A percentile compares a stretch with the other conserved stretches of the same genome.
phyloP scores from a whole-genome alignment of 768 basidiomycete genomes.

The Erythrobasidium yunnanense region DNA sequence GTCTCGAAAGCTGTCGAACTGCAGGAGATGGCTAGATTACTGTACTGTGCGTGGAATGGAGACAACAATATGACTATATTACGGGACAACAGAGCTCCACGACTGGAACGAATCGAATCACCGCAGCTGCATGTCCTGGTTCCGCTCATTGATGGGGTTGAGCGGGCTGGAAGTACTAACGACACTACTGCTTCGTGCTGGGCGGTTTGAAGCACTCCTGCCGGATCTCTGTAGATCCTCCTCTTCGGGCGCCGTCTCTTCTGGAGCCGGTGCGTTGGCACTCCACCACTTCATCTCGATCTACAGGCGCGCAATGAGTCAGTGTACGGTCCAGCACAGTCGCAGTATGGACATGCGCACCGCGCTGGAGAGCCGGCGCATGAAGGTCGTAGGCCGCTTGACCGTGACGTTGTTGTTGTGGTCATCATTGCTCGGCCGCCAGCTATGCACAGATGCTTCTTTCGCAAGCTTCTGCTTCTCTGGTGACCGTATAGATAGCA shows the following conservation, averaged over 20 bases:
- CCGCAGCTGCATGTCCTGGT: constrained; percentile 9
- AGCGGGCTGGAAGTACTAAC: too few relatives aligned
- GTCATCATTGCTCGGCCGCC: constrained; percentile 8
- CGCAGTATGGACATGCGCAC: background rate
- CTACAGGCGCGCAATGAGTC: too few relatives aligned
- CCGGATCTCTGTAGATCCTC: constrained; percentile 19
- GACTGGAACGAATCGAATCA: too few relatives aligned
- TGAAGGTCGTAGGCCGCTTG: background rate
- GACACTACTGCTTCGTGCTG: too few relatives aligned
- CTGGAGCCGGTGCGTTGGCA: background rate
- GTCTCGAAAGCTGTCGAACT: background rate
- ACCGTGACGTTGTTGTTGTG: background rate
- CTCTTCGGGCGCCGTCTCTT: background rate
- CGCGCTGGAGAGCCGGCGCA: constrained; percentile 12
- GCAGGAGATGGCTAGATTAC: background rate
- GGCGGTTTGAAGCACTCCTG: background rate
- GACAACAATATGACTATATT: too few relatives aligned
- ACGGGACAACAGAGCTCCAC: too few relatives aligned
- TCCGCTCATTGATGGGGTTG: too few relatives aligned
- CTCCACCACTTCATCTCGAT: constrained; percentile 16
- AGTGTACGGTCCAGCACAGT: too few relatives aligned
- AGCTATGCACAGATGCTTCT: constrained; percentile 8
- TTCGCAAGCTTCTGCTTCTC: constrained; percentile 19
- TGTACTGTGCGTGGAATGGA: too few relatives aligned
- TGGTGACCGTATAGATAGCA: background rate